Base-by-base conservation (phyloP, 73 alveolate species). In the Stentor coeruleus region DNA sequence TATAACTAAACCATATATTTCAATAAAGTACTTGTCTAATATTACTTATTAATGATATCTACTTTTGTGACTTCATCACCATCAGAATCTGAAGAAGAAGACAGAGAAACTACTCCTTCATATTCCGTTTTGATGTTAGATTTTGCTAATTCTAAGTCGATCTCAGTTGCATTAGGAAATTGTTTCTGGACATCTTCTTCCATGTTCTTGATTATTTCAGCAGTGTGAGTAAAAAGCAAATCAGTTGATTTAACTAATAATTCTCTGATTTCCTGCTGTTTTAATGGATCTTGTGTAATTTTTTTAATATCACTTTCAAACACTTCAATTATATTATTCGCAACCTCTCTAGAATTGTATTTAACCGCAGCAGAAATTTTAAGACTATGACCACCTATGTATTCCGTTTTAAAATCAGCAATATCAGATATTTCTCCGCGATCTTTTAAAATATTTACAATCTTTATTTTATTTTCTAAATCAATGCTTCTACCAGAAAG, bases 401-500 rank as follows among this genome's bases (percentile, higher is more conserved):
- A 66, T 66, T 66, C 37, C 1, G 81, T 20, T 35, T 75, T 75
- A 6, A 75, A 40, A 14, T 40, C 38, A n/a, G 28, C 15, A 20
- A 75, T 35, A 20, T 75, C 33, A 1, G 28, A 2, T 14, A 75
- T 35, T 35, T 35, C 83, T 26, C 39, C 33, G 3, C 26, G 0
- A 37, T n/a, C n/a, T 6, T 15, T 75, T 11, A 75, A 20, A 38
- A 36, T 20, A 6, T 75, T 35, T 15, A 15, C 39, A 2, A 75
- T 35, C 38, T 1, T n/a, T 31, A 37, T 40, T 28, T 14, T 2
- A 2, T 75, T 6, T 75, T 75, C 39, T 20, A 37, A 35, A 15
- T 75, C 39, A 14, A 75, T 35, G 39, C 83, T 75, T 33, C 39
- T 39, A n/a, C 58, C 83, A 75, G 38, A 14, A 20, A 75, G 39